Evolutionary conservation across 495 filamentous ascomycete genomes (phyloP).

Genomic region (Neohortaea acidophila): DNA sequence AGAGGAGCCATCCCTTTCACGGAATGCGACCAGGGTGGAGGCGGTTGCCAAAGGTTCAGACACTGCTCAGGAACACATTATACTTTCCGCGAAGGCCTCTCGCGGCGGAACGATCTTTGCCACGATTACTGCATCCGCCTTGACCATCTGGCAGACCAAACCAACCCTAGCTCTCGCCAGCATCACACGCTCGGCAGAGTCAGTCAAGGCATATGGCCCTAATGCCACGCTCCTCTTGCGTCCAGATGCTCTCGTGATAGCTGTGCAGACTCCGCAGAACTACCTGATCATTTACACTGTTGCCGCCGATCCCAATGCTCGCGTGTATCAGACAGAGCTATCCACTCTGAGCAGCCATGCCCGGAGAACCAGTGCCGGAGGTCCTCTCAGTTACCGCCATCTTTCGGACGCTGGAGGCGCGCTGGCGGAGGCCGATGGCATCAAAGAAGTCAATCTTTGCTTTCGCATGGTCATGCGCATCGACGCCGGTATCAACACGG

Average conservation of each 20-base stretch:
- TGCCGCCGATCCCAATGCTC: slow-evolving; percentile 62
- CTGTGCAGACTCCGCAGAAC: slow-evolving; percentile 75
- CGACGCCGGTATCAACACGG: slow-evolving; percentile 79
- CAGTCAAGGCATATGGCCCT: slow-evolving; percentile 66
- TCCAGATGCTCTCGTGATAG: slow-evolving; percentile 80
- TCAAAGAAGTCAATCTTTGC: slow-evolving; percentile 71
- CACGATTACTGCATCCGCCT: slow-evolving; percentile 63
- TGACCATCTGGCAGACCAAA: slow-evolving; percentile 92
- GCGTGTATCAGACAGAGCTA: slow-evolving; percentile 44
- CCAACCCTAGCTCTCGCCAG: slow-evolving; percentile 78
- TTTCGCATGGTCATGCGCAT: slow-evolving; percentile 98
- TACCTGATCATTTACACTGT: slow-evolving; percentile 91
- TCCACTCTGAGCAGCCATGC: slow-evolving; percentile 29
- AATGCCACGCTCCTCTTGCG: slow-evolving; percentile 75
- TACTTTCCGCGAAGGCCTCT: slow-evolving; percentile 62
- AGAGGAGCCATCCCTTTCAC: too few relatives aligned
- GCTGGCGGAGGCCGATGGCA: slow-evolving; percentile 59
- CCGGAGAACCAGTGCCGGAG: slow-evolving; percentile 52
- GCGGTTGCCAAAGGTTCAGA: too few relatives aligned
- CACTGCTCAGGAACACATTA: slow-evolving; percentile 20
- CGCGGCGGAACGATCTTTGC: slow-evolving; percentile 78
- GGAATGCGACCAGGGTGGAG: too few relatives aligned
- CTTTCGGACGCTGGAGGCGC: slow-evolving; percentile 33
- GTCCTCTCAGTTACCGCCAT: slow-evolving; percentile 32
- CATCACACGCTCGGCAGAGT: slow-evolving; percentile 63